Evolutionary conservation across 495 filamentous ascomycete species (phyloP).

Genomic region (Xylaria scruposa): DNA sequence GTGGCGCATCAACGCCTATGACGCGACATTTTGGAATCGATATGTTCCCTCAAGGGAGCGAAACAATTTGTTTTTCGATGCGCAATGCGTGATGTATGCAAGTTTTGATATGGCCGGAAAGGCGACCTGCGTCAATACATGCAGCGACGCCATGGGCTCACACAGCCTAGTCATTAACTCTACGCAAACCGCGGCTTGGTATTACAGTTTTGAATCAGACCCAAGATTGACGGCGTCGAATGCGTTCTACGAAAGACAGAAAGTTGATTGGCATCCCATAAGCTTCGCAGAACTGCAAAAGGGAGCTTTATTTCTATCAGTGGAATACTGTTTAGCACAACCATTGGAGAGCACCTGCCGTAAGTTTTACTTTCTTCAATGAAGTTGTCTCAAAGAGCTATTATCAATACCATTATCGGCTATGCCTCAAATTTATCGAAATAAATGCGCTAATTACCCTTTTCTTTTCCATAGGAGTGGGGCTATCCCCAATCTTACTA

Average conservation of each 20-base stretch:
- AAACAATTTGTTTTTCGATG: not conserved
- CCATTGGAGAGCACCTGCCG: not conserved
- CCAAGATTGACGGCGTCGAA: not conserved
- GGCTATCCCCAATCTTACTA: not conserved
- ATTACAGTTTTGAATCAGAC: not conserved
- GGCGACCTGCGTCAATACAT: not conserved
- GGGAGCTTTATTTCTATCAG: not conserved
- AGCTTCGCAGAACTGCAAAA: not conserved
- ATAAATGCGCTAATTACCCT: not conserved
- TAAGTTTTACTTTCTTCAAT: not conserved
- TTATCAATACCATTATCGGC: not conserved
- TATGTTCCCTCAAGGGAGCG: not conserved
- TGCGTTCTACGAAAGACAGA: not conserved
- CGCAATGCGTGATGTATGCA: not conserved
- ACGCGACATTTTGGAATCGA: not conserved
- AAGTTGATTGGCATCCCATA: not conserved
- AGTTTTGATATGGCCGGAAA: not conserved
- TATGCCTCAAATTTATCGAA: not conserved
- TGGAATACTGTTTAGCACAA: not conserved
- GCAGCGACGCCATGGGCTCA: not conserved
- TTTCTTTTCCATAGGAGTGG: not conserved
- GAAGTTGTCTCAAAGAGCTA: not conserved
- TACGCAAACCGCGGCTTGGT: not conserved
- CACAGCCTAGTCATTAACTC: not conserved
- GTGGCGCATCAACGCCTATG: not conserved